Evolutionary conservation across 2,329 filamentous ascomycete species (phyloP).

Genomic region (Fusarium ambrosium): DNA sequence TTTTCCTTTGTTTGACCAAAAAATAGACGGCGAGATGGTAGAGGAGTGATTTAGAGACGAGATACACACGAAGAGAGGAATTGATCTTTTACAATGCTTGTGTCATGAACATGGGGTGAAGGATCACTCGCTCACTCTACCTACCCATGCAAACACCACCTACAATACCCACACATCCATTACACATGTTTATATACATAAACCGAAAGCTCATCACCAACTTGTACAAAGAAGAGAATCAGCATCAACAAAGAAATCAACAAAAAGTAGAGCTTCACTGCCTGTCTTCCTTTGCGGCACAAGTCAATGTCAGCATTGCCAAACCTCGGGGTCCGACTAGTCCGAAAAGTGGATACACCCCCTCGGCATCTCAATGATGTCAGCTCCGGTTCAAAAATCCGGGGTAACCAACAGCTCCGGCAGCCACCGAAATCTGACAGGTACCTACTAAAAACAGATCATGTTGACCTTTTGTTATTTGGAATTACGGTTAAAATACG

Average conservation of each 20-base stretch:
- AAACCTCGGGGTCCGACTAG: slow-evolving; percentile 13
- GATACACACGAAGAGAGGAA: slow-evolving; percentile 9
- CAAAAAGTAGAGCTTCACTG: not conserved
- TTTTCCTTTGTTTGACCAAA: slow-evolving; percentile 32
- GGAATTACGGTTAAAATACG: slow-evolving; percentile 9
- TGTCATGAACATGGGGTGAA: no score
- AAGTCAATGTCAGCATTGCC: slow-evolving; percentile 5
- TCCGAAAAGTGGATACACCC: slow-evolving; percentile 18
- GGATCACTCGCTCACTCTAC: no score
- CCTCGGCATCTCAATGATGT: slow-evolving; percentile 29
- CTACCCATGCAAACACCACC: no score
- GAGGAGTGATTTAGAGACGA: slow-evolving; percentile 16
- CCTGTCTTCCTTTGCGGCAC: not conserved
- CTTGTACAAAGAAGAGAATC: not conserved
- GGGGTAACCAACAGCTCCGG: slow-evolving; percentile 19
- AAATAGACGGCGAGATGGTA: slow-evolving; percentile 39
- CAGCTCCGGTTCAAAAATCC: slow-evolving; percentile 37
- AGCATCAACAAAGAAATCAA: not conserved
- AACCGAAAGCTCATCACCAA: no score
- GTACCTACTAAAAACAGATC: not conserved
- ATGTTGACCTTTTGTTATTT: not conserved
- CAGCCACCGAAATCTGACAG: not conserved
- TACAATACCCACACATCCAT: no score
- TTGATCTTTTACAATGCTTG: not conserved
- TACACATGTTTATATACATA: no score